Base-by-base conservation (phyloP, 306 rosid genomes). In the Biancaea sappan region DNA sequence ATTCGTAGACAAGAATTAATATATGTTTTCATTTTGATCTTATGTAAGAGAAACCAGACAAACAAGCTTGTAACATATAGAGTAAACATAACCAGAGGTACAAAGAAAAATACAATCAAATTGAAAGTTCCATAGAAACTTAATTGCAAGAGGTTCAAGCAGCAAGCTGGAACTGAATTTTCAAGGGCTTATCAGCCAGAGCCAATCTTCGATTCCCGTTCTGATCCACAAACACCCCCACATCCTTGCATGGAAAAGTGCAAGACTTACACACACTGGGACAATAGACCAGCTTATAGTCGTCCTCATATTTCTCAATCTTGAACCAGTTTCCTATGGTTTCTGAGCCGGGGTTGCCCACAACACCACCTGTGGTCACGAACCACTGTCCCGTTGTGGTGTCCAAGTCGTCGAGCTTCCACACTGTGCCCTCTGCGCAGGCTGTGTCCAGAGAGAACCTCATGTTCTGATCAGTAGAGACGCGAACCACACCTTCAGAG, bases 201-300 rank as follows among this genome's bases (percentile, higher is more conserved):
- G 81, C 81, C 22, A 75, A 46, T 3, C 84, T 80, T 8, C 69
- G 73, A 62, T 80, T 77, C 19, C 62, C 66, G 34, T 66, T 71
- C 8, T 53, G 11, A 71, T 83, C 86, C 48, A 29, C 44, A 75
- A 74, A 83, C 4, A 83, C 70, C 5, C 79, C 84, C 76, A 92
- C 72, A 79, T 90, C 83, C 51, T 32, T 75, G 16, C 98, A 86
- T 6, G 74, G 0, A 11, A 80, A 84, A 69, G 69, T 88, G 81
- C 92, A 88, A 65, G 44, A 74, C 2, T 60, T 16, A 13, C 94
- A 90, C 9, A 92, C 92, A 0, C 66, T 79, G 26, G 96, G 98
- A 19, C 94, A 90, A 31, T 72, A 90, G 14, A 79, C 72, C 6
- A 92, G 48, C 76, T 86, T 90, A 75, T 88, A 92, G 12, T 74